Conservation (phyloP, 176 grass and related monocot genomes). For the Olyra latifolia region DNA sequence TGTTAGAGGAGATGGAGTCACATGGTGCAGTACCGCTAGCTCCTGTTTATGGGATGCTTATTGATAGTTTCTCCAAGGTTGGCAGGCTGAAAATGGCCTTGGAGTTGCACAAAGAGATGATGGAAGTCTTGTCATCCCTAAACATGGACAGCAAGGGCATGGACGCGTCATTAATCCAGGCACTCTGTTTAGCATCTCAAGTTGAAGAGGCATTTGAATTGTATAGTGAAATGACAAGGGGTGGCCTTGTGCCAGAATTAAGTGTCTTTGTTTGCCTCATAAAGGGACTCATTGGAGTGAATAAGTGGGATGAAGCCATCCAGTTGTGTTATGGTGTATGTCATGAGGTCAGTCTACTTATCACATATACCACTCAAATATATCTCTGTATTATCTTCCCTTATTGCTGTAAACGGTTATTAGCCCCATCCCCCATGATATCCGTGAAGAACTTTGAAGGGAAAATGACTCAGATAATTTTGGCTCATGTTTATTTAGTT, state of each 20-base stretch:
- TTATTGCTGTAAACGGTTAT: conserved; percentile 7
- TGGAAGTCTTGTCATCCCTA: conserved; percentile 41
- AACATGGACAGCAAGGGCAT: conserved; percentile 44
- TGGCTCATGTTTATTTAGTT: neutral
- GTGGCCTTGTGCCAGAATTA: conserved; percentile 62
- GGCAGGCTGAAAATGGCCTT: conserved; percentile 77
- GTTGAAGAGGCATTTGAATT: conserved; percentile 80
- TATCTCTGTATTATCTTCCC: neutral
- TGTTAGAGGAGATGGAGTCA: conserved; percentile 67
- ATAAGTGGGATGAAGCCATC: conserved; percentile 88
- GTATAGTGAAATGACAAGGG: conserved; percentile 71
- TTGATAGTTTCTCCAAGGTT: conserved; percentile 78
- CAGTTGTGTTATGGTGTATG: conserved; percentile 76
- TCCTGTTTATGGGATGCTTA: conserved; percentile 70
- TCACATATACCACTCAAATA: conserved; percentile 16
- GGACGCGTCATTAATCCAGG: conserved; percentile 63
- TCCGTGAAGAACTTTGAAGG: neutral
- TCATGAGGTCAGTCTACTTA: conserved; percentile 60
- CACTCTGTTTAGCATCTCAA: conserved; percentile 79
- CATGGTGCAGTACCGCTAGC: conserved; percentile 62
- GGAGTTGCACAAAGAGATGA: conserved; percentile 83
- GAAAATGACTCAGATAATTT: neutral
- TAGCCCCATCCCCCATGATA: neutral
- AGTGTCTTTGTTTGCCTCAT: conserved; percentile 70
- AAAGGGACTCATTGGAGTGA: conserved; percentile 62